Evolutionary conservation across 2,329 filamentous ascomycete genomes (phyloP).

Genomic region (Colletotrichum destructivum): DNA sequence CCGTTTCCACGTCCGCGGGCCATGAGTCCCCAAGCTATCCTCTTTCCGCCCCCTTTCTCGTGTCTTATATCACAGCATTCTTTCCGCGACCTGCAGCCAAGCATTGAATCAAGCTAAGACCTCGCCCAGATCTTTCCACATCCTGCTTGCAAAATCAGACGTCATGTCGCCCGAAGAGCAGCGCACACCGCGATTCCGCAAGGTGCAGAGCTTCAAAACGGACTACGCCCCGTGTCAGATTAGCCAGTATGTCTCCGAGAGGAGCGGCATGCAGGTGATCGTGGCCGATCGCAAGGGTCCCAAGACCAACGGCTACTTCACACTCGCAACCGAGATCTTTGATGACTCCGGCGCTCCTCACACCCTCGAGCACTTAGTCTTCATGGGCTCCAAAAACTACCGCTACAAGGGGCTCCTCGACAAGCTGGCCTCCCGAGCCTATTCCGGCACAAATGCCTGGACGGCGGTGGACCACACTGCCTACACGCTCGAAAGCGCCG

Average conservation of each 20-base stretch:
- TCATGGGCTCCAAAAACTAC: constrained; percentile 94
- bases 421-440: constrained; percentile 92
- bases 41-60: background rate
- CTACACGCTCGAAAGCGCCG: constrained; percentile 94
- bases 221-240: constrained; percentile 92
- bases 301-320: constrained; percentile 96
- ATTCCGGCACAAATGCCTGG: constrained; percentile 96
- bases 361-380: constrained; percentile 86
- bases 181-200: constrained; percentile 78
- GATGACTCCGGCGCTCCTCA: constrained; percentile 96
- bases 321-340: constrained; percentile 95
- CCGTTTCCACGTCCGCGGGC: background rate
- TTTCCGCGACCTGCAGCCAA: background rate
- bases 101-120: background rate
- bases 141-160: constrained; percentile 24
- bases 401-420: constrained; percentile 96
- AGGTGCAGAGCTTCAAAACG: constrained; percentile 86
- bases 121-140: constrained; percentile 8
- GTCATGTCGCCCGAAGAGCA: constrained; percentile 69
- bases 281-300: constrained; percentile 94
- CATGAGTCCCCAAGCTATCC: constrained; percentile 3
- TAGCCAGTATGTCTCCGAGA: constrained; percentile 95
- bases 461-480: constrained; percentile 97
- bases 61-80: background rate
- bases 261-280: constrained; percentile 94